phyloP scores from a whole-genome alignment of 345 rosid species.

The Brassica cretica region DNA sequence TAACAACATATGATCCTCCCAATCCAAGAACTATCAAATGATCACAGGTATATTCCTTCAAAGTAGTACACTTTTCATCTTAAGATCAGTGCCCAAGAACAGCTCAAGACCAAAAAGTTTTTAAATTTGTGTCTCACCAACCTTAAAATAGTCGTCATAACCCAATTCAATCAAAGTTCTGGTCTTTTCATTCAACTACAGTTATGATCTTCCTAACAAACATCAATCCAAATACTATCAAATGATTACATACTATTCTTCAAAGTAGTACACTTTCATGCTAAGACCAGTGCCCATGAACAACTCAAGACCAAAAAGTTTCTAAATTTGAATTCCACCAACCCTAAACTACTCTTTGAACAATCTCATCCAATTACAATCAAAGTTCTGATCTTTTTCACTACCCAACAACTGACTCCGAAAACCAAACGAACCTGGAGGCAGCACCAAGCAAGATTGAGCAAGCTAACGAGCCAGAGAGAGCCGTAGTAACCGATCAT shows the following conservation, averaged over 20 bases:
- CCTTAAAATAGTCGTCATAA: background rate
- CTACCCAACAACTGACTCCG: background rate
- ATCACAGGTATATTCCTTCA: background rate
- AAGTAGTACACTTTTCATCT: background rate
- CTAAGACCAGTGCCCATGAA: background rate
- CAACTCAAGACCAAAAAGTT: background rate
- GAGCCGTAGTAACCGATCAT: constrained; percentile 80
- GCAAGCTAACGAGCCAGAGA: constrained; percentile 90
- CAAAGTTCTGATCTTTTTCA: constrained; percentile 10
- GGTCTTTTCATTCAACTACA: background rate
- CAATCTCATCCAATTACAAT: background rate
- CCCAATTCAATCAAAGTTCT: background rate
- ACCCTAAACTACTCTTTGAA: background rate
- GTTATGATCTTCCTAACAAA: background rate
- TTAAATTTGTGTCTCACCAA: background rate
- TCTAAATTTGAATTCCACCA: background rate
- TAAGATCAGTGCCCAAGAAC: background rate
- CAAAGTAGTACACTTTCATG: background rate
- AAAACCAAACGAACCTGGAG: constrained; percentile 57
- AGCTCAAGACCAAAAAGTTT: background rate
- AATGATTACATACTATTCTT: too few relatives aligned
- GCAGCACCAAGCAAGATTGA: constrained; percentile 83
- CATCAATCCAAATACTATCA: background rate
- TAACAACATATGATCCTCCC: background rate
- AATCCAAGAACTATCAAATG: background rate